Base-by-base conservation (phyloP, 208 protist species). In the Trypanosoma congolense region DNA sequence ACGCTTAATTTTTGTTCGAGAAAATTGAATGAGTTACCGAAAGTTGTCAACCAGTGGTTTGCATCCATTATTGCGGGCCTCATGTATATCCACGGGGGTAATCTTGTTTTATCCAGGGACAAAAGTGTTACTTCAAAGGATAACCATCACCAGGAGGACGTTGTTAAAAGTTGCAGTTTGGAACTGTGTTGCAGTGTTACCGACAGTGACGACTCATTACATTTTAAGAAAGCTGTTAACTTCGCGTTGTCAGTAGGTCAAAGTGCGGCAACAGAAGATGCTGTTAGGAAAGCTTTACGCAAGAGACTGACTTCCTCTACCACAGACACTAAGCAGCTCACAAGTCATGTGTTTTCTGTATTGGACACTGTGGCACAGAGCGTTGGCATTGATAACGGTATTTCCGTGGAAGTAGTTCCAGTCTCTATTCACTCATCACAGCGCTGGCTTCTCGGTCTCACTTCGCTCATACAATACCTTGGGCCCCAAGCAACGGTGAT, bases 401-500 rank as follows among this genome's bases (percentile, higher is more conserved):
- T 35, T 8, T 31, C 35, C 3, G 24, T 28, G 14, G 19, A 56
- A 19, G 28, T 3, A 22, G 31, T 42, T 14, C 21, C n/a, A 38
- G 64, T 75, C 3, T 80, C 75, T 29, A 29, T 55, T 14, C 61
- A 58, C 19, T 80, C 70, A 8, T 53, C 53, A 2, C 73, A 73
- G 9, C 73, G 84, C 1, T 92, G 88, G 80, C 64, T 95, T n/a
- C 70, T 74, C 3, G 80, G 76, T 9, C 50, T 92, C 4, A 65
- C 67, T 4, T 76, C 71, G 4, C 72, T 92, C 21, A 65, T 92
- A 24, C 68, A 65, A 3, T 83, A 87, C 41, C 72, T 95, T 53
- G 78, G 82, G 1, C 33, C 41, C n/a, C 56, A 86, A 38, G 75
- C 75, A 2, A 90, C 83, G 2, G 52, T 85, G 9, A 77, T 92